phyloP scores from a whole-genome alignment of 495 filamentous ascomycete genomes.

The Stereocaulon alpinum region DNA sequence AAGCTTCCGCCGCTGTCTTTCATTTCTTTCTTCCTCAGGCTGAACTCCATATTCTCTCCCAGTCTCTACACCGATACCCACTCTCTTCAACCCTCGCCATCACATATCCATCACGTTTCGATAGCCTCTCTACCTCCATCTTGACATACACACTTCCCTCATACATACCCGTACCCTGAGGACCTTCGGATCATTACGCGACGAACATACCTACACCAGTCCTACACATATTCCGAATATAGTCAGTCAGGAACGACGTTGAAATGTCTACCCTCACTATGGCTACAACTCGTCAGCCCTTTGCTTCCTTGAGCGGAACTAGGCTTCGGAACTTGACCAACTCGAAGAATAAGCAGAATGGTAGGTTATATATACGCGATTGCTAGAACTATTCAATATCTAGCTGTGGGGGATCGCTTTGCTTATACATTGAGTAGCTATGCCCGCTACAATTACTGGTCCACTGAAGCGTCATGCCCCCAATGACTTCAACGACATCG shows the following conservation, averaged over 20 bases:
- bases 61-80: neutral
- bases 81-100: neutral
- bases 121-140: neutral
- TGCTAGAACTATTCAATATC: neutral
- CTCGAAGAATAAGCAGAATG: conserved; percentile 53
- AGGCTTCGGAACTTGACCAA: conserved; percentile 46
- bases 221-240: neutral
- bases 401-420: neutral
- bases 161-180: neutral
- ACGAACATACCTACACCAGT: neutral
- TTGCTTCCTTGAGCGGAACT: conserved; percentile 43
- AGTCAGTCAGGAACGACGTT: neutral
- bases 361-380: conserved; percentile 32
- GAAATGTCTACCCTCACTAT: conserved; percentile 19
- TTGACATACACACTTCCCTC: neutral
- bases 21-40: neutral
- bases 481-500: conserved; percentile 39
- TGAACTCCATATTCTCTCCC: neutral
- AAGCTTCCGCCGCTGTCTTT: conserved; percentile 5
- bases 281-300: conserved; percentile 40
- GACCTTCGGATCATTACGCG: too few relatives aligned
- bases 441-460: conserved; percentile 19
- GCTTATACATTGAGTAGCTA: conserved; percentile 3
- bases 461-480: conserved; percentile 32
- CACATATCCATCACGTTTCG: neutral